Percentiles rank a stretch among this genome's conserved stretches.
Evolutionary conservation across 768 basidiomycete species (phyloP).

Genomic region (Russula dissimulans): DNA sequence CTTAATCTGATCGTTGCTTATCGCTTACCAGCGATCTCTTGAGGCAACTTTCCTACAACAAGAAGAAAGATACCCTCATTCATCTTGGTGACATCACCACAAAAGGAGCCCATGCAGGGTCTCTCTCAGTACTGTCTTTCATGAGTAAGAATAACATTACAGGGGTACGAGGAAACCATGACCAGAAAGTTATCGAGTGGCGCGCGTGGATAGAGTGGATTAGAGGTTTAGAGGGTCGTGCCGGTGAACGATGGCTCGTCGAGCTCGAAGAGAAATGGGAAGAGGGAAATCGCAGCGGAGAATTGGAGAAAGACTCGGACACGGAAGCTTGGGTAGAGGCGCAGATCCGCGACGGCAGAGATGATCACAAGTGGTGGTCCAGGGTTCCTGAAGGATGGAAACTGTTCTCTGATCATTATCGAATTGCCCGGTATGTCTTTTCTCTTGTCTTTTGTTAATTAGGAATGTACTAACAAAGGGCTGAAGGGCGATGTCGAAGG

Average conservation of each 20-base stretch:
- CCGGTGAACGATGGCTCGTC: conserved; percentile 42
- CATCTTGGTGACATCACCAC: conserved; percentile 79
- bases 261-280: conserved; percentile 39
- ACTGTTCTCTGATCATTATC: conserved; percentile 69
- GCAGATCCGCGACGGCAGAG: background rate
- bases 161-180: conserved; percentile 91
- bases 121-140: conserved; percentile 53
- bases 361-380: conserved; percentile 25
- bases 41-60: conserved; percentile 47
- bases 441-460: background rate
- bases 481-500: conserved; percentile 42
- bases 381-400: conserved; percentile 47
- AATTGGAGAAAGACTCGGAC: conserved; percentile 25
- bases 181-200: conserved; percentile 89
- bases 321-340: conserved; percentile 31
- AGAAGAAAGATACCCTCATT: conserved; percentile 56
- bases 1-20: background rate
- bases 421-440: conserved; percentile 48
- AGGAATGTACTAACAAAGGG: conserved; percentile 2
- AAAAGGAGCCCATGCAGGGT: conserved; percentile 54
- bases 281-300: conserved; percentile 21
- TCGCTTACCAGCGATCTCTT: conserved; percentile 48
- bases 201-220: conserved; percentile 82
- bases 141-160: conserved; percentile 54
- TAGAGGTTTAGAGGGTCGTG: conserved; percentile 32